A percentile compares a stretch with the other conserved stretches of the same genome.
phyloP scores from a whole-genome alignment of 257 asterid species.

The Solanum microdontum region DNA sequence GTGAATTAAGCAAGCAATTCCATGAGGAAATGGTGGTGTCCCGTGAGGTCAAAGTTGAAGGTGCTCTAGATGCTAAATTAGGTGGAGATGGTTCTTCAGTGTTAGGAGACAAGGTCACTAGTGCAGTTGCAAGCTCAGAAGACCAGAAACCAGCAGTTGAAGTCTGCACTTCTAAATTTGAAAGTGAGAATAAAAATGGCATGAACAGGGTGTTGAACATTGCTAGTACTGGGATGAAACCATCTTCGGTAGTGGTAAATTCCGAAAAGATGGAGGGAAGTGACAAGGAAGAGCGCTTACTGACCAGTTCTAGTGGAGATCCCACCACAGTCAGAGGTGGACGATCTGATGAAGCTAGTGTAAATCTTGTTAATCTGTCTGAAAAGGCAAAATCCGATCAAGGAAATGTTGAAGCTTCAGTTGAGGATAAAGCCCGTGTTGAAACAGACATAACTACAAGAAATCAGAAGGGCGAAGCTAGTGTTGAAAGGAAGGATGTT shows the following conservation, averaged over 20 bases:
- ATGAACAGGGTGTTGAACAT: slow-evolving; percentile 12
- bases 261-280: slow-evolving; percentile 15
- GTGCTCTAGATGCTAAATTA: slow-evolving; percentile 8
- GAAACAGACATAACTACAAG: slow-evolving; percentile 9
- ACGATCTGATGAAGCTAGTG: slow-evolving; percentile 16
- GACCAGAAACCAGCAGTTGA: slow-evolving; percentile 16
- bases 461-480: slow-evolving; percentile 16
- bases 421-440: slow-evolving; percentile 8
- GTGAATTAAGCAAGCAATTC: slow-evolving; percentile 10
- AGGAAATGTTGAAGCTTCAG: slow-evolving; percentile 1
- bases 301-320: slow-evolving; percentile 4
- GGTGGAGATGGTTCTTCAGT: slow-evolving; percentile 3
- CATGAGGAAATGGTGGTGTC: slow-evolving; percentile 16
- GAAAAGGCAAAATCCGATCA: slow-evolving; percentile 7
- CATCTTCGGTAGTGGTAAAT: slow-evolving; percentile 1
- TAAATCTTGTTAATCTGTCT: slow-evolving; percentile 2
- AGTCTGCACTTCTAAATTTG: slow-evolving; percentile 8
- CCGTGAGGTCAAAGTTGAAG: slow-evolving; percentile 5
- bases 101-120: slow-evolving; percentile 10
- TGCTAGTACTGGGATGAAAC: slow-evolving; percentile 6
- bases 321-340: slow-evolving; percentile 15
- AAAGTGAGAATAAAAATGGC: slow-evolving; percentile 8
- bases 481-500: slow-evolving; percentile 18
- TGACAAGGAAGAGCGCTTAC: slow-evolving; percentile 9
- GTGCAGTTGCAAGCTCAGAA: slow-evolving; percentile 4